Conservation (phyloP, 2,329 filamentous ascomycete species). For the Colletotrichum cuscutae region DNA sequence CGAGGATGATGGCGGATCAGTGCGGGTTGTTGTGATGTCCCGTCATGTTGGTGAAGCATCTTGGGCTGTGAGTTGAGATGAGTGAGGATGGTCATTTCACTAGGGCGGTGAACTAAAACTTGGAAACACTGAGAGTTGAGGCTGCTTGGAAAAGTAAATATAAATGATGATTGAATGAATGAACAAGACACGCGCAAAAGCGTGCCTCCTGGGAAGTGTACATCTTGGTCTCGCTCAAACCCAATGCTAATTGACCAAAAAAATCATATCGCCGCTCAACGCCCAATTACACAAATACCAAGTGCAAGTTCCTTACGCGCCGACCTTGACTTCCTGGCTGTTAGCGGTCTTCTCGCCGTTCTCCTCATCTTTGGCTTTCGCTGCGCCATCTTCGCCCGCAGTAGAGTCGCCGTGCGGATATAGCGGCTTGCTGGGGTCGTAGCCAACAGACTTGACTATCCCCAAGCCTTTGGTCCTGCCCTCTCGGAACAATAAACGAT, state of each 20-base stretch:
- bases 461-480: conserved; percentile 94
- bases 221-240: conserved; percentile 21
- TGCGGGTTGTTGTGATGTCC: background rate
- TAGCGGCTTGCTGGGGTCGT: conserved; percentile 72
- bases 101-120: too few relatives aligned
- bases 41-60: too few relatives aligned
- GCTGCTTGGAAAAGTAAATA: background rate
- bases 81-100: too few relatives aligned
- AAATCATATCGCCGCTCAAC: background rate
- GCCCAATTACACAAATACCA: background rate
- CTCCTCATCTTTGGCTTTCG: conserved; percentile 2
- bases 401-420: conserved; percentile 25
- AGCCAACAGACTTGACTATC: conserved; percentile 91
- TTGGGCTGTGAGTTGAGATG: too few relatives aligned
- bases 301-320: background rate
- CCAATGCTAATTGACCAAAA: background rate
- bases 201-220: background rate
- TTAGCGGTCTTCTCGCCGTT: conserved; percentile 9
- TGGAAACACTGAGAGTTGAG: too few relatives aligned
- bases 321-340: conserved; percentile 26
- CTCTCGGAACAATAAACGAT: conserved; percentile 92
- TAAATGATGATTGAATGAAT: background rate
- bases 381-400: background rate
- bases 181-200: background rate
- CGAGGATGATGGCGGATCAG: background rate